Evolutionary conservation across 2,329 filamentous ascomycete species (phyloP).

Genomic region (Fusarium clavum): DNA sequence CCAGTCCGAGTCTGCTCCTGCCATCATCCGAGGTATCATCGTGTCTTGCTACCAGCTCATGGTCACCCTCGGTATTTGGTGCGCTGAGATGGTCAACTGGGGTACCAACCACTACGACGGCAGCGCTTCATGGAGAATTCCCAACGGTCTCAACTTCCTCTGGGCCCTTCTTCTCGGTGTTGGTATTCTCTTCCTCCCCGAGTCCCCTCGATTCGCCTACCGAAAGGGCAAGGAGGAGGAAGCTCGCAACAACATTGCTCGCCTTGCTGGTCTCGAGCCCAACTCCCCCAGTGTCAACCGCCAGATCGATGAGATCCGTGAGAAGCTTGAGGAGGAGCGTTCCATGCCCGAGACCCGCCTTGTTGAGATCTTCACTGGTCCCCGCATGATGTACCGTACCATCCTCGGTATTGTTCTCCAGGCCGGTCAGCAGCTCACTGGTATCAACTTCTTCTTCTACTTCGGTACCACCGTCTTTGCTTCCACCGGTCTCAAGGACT

Average conservation of each 20-base stretch:
- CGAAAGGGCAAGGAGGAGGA: conserved; percentile 59
- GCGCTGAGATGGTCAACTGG: conserved; percentile 69
- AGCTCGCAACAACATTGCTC: conserved; percentile 61
- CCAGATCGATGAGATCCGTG: conserved; percentile 64
- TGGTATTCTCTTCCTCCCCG: conserved; percentile 65
- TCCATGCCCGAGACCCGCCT: conserved; percentile 60
- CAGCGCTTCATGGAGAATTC: conserved; percentile 71
- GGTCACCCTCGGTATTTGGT: conserved; percentile 75
- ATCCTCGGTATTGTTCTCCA: conserved; percentile 71
- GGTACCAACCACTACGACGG: conserved; percentile 63
- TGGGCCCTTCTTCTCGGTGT: conserved; percentile 65
- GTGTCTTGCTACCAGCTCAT: conserved; percentile 75
- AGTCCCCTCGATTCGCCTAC: conserved; percentile 65
- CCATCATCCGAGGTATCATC: conserved; percentile 72
- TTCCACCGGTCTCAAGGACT: conserved; percentile 72
- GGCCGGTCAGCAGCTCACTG: conserved; percentile 75
- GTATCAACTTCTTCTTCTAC: conserved; percentile 71
- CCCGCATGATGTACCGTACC: conserved; percentile 73
- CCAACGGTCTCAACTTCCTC: conserved; percentile 66
- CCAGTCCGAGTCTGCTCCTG: conserved; percentile 73
- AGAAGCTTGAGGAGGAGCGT: conserved; percentile 61
- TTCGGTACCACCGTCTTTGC: conserved; percentile 75
- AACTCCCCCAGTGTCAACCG: conserved; percentile 56
- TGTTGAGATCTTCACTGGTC: conserved; percentile 74
- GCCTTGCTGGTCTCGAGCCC: conserved; percentile 56